Base-by-base conservation (phyloP, 2,329 filamentous ascomycete species). In the Phialophora verrucosa region DNA sequence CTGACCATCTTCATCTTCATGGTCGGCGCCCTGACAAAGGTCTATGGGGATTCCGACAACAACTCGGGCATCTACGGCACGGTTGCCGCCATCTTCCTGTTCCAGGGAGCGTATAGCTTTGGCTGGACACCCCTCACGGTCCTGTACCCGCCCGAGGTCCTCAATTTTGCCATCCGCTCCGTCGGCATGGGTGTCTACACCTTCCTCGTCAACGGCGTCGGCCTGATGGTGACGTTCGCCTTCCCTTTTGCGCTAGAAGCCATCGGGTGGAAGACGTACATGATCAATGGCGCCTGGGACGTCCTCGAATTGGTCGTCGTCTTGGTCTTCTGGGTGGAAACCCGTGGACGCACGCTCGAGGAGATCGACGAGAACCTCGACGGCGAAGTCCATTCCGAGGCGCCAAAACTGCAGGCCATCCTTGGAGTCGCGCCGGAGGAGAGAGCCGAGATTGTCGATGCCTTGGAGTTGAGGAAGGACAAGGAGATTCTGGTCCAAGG, bases 81-180 rank as follows among this genome's bases (percentile, higher is more conserved):
- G 0, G 77, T 78, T 12, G 75, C 76, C 0, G 66, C 75, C 5
- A 75, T 77, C 25, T 78, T 77, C 62, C 65, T 78, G 7, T 78
- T 77, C 64, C 74, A 77, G 32, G 76, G 75, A 2, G 74, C 72
- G 35, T 78, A 77, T 38, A 71, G 74, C 7, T 74, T 85, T n/a
- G 82, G 78, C 0, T 83, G 80, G 81, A 85, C 82, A 6, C 83
- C 83, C 2, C 70, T 85, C 29, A 74, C 81, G 0, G 80, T 78
- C 59, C 74, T 84, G 1, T 85, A 85, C 65, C 81, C 83, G 0
- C 78, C 83, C 0, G 83, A 84, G 71, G 76, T 84, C 7, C 77
- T 84, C 72, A 80, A 82, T 70, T 84, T 83, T 68, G 79, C 80
- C 0, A 82, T 84, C 53, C 79, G 83, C 32, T 82, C 82, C 0